These are phyloP conservation scores for Scheffersomyces quercinus DNA, from an alignment of 1,139 yeast species.

Conservation along the genomic window DNA sequence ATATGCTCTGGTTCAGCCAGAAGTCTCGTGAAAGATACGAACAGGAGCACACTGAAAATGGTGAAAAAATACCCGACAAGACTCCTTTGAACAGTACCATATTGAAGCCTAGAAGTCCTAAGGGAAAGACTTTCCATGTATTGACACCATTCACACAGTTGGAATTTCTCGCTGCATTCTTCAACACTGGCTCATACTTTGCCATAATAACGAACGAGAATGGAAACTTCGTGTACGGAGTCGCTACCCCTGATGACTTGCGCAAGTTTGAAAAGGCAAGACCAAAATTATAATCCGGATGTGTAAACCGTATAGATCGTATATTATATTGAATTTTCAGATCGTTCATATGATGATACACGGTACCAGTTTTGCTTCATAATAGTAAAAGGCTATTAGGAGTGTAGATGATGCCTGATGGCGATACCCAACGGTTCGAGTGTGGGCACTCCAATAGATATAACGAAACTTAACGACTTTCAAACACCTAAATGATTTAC, in stretches of 20 bases:
- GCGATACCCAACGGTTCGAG: no score
- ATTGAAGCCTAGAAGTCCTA: conserved; percentile 25
- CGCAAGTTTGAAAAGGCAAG: conserved; percentile 53
- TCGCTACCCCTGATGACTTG: conserved; percentile 64
- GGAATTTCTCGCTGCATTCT: conserved; percentile 55
- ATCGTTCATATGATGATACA: no score
- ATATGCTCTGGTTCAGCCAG: conserved; percentile 48
- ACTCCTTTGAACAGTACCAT: conserved; percentile 32
- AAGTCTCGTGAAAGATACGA: conserved; percentile 36
- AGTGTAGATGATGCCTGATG: no score
- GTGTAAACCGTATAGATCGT: no score
- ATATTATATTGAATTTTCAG: no score
- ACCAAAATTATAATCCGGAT: conserved; percentile 37
- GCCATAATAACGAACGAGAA: conserved; percentile 59
- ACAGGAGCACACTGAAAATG: conserved; percentile 11
- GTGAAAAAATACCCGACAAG: conserved; percentile 10
- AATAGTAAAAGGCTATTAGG: no score
- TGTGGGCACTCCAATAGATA: no score
- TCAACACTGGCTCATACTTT: conserved; percentile 52
- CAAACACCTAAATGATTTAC: no score
- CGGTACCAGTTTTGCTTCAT: no score
- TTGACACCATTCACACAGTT: conserved; percentile 61
- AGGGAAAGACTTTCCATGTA: conserved; percentile 37
- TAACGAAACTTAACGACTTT: no score
- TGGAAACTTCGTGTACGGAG: conserved; percentile 60